Conservation (phyloP, 495 filamentous ascomycete species). For the Podospora conica region DNA sequence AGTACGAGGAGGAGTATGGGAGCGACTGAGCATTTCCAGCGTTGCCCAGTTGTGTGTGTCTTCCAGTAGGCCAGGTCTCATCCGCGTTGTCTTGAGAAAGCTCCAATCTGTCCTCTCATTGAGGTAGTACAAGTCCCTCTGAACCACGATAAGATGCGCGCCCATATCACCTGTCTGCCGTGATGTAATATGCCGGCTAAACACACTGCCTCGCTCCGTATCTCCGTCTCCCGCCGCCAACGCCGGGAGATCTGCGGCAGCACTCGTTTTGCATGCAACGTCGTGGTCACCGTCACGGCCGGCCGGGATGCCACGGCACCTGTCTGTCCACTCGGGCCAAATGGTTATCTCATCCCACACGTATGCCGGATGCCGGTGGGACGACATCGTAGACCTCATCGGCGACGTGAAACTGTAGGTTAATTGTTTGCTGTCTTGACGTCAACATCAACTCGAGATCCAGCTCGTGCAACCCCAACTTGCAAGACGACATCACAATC, state of each 20-base stretch:
- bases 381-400: neutral
- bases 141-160: neutral
- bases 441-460: neutral
- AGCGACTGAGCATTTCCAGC: slow-evolving; percentile 23
- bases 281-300: neutral
- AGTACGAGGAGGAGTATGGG: slow-evolving; percentile 45
- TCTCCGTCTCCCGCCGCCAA: neutral
- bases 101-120: neutral
- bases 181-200: neutral
- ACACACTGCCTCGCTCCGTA: neutral
- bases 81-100: neutral
- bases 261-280: neutral
- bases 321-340: neutral
- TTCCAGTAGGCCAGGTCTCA: neutral
- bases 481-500: neutral
- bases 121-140: neutral
- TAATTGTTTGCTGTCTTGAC: neutral
- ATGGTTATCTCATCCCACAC: neutral
- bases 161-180: neutral
- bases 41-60: neutral
- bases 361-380: neutral
- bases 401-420: neutral
- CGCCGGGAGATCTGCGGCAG: neutral
- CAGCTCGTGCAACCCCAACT: neutral
- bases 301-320: neutral